Evolutionary conservation across 805 yeast species (phyloP), one percentile per base, ranked within the genome.

Genomic region (Torulaspora delbrueckii): DNA sequence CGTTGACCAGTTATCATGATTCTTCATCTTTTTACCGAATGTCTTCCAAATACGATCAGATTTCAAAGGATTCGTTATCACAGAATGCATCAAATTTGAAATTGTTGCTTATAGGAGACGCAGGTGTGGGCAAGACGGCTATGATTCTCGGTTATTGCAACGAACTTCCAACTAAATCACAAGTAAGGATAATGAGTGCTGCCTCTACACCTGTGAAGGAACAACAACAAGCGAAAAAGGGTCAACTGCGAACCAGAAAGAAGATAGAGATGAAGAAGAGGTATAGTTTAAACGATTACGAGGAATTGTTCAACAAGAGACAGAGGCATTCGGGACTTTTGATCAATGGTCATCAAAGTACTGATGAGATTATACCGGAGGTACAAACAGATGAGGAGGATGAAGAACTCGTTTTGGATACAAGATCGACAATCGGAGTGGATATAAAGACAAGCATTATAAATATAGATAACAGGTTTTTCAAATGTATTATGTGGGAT

Each of bases 71-170:
- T 27, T 46, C 51, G 3, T 30, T 47, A 8, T 16, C 46, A 16
- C 45, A 38, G 24, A 43, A 36, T 19, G 36, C 56, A 2, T 51
- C 64, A 19, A 62, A 52, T 39, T 61, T 68, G 40, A 73, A 73
- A 50, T 45, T 72, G 4, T 53, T 73, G 8, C 56, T 72, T 4
- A 62, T 74, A 24, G 78, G 78, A 2, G 73, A 73, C 37, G 71
- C 76, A 1, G 72, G 74, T 9, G 77, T 74, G 2, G 78, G 78
- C 1, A 74, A 74, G 48, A 69, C 76, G 7, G 76, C 78, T 1
- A 61, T 74, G 51, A 66, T 74, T 3, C 48, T 73, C 5, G 65
- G 70, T 16, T 74, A 72, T 46, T 71, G 74, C 49, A 67, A 70
- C 41, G 69, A 65, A 39, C 46, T 66, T 7, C 60, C 62, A 14